Evolutionary conservation across 345 rosid genomes (phyloP).

Genomic region (Eutrema yunnanense): DNA sequence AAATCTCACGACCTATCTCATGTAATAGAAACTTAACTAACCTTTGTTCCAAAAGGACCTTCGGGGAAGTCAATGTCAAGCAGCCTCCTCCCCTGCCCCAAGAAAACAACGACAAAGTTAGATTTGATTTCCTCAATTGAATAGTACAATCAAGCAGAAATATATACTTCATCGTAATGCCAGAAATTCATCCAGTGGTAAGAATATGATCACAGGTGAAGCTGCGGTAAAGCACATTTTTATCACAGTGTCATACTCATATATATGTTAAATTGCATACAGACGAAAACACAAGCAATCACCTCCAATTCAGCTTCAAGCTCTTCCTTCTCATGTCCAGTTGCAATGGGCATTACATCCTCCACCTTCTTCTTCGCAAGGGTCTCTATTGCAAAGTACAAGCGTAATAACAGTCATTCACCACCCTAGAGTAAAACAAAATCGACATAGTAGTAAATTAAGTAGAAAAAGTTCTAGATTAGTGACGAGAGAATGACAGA

Average conservation of each 20-base stretch:
- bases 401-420: background rate
- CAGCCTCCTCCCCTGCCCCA: conserved; percentile 57
- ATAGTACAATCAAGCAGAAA: background rate
- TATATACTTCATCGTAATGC: background rate
- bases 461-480: background rate
- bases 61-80: conserved; percentile 64
- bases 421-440: background rate
- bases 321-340: conserved; percentile 88
- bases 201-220: background rate
- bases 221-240: background rate
- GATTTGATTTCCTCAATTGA: background rate
- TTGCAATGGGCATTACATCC: conserved; percentile 74
- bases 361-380: conserved; percentile 39
- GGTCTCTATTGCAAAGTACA: conserved; percentile 17
- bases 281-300: background rate
- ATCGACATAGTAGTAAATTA: background rate
- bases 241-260: background rate
- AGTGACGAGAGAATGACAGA: background rate
- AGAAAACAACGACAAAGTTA: background rate
- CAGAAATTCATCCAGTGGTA: background rate
- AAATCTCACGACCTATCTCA: background rate
- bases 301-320: conserved; percentile 69
- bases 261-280: background rate
- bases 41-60: conserved; percentile 98
- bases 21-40: conserved; percentile 26